Conservation (phyloP, 805 yeast genomes). For the Candida endomychidarum region DNA sequence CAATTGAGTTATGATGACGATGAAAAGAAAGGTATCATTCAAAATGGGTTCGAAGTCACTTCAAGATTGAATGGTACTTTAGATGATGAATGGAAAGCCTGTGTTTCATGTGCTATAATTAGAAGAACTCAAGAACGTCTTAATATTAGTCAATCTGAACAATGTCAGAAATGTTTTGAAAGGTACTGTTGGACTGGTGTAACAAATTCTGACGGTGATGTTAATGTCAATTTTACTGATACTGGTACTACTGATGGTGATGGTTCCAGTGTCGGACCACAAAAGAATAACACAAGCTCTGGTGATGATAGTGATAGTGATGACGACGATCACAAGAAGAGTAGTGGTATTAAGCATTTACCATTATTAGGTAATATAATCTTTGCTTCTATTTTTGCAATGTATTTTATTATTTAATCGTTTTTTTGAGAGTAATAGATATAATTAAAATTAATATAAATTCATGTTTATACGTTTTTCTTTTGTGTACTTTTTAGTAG, state of each 20-base stretch:
- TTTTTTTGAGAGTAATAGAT: no score
- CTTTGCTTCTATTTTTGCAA: not conserved
- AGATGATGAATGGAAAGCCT: conserved; percentile 67
- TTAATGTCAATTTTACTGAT: conserved; percentile 14
- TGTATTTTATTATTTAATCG: conserved; percentile 1
- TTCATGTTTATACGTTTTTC: no score
- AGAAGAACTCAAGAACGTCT: conserved; percentile 75
- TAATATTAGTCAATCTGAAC: conserved; percentile 58
- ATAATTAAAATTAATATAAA: no score
- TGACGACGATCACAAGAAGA: conserved; percentile 2
- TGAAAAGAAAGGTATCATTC: conserved; percentile 58
- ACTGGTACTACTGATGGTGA: conserved; percentile 15
- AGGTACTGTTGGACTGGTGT: conserved; percentile 77
- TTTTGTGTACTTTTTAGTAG: no score
- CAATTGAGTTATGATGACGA: conserved; percentile 59
- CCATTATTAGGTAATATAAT: conserved; percentile 1
- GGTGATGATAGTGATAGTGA: conserved; percentile 4
- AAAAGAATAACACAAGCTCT: no score
- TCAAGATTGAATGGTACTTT: conserved; percentile 65
- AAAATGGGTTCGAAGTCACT: conserved; percentile 73
- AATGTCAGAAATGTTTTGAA: conserved; percentile 70
- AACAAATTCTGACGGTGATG: conserved; percentile 10
- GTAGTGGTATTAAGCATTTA: not conserved
- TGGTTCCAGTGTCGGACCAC: conserved; percentile 1
- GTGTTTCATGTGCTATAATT: conserved; percentile 81